Evolutionary conservation across 1,284 basidiomycete species (phyloP), one percentile per base, ranked within the genome.

Genomic region (Taiwanofungus camphoratus): DNA sequence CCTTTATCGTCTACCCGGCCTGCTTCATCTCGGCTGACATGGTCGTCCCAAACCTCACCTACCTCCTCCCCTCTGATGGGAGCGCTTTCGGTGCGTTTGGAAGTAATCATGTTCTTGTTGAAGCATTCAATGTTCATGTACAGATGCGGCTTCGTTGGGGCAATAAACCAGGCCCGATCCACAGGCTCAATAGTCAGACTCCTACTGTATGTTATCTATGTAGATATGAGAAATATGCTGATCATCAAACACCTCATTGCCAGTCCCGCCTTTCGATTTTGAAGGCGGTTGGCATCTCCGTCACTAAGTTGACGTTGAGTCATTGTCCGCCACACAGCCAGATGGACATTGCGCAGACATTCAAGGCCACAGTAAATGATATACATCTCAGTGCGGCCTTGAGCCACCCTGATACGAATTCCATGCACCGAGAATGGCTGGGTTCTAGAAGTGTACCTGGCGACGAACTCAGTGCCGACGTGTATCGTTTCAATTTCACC

Each of bases 391-490:
- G 57, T 42, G 67, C 67, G 24, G 67, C 64, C 35, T 65, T 74
- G 33, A 81, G 80, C 42, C 64, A 76, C 41, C 65, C 74, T 6
- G 61, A 61, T 7, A 52, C 57, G 19, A 70, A 70, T 51, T 49
- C 58, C 7, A 56, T 77, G 3, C 80, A 84, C 55, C 63, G 62
- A 26, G 60, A 70, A 39, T 74, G 74, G 68, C 58, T 85, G 11
- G 83, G 83, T 23, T 60, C 62, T 2, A 56, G 57, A 24, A 56
- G 54, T 35, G 59, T 55, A 9, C 46, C 55, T 2, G 62, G 68
- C 20, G 52, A 53, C 18, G 52, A 61, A 35, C 62, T 71, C 43
- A 64, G 74, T 32, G 61, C 74, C 4, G 71, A 76, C 36, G 63
- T 70, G 1, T 80, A 77, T 51, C 58, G 64, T n/a, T 53, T 78